Evolutionary conservation across 192 early-diverging fungal species (phyloP).

Genomic region (Coemansia erecta): DNA sequence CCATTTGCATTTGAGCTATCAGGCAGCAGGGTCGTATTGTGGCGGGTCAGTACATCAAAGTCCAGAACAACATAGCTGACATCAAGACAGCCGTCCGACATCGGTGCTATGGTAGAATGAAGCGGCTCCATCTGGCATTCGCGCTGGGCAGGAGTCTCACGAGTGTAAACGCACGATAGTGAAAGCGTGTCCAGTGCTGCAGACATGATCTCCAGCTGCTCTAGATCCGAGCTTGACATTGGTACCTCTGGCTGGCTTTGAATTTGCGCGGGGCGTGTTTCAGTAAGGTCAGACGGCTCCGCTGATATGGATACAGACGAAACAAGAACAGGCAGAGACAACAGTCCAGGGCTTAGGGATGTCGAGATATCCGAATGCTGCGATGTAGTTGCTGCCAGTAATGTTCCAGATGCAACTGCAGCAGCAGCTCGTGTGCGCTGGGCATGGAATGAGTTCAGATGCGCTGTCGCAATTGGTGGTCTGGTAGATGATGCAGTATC

Average conservation of each 20-base stretch:
- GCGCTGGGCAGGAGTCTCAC: conserved; percentile 1
- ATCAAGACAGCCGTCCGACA: conserved; percentile 38
- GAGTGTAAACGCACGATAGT: conserved; percentile 7
- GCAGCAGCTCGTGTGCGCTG: conserved; percentile 1
- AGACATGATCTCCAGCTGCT: conserved; percentile 9
- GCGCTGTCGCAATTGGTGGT: background rate
- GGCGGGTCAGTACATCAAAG: conserved; percentile 19
- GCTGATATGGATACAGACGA: too few relatives aligned
- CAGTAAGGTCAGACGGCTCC: too few relatives aligned
- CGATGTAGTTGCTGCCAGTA: background rate
- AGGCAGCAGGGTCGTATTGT: conserved; percentile 16
- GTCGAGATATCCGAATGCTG: conserved; percentile 1
- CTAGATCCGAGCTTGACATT: background rate
- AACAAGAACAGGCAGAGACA: too few relatives aligned
- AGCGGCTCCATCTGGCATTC: conserved; percentile 35
- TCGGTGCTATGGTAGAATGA: conserved; percentile 17
- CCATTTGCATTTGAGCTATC: conserved; percentile 12
- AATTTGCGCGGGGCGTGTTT: background rate
- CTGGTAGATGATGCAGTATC: background rate
- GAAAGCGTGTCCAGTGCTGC: conserved; percentile 32
- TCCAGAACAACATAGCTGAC: conserved; percentile 39
- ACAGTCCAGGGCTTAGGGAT: background rate
- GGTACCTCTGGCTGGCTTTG: too few relatives aligned
- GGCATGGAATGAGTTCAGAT: conserved; percentile 8
- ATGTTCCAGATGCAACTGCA: background rate